These are phyloP conservation scores for Sordariomycetes sp. DNA, from an alignment of 2,329 filamentous ascomycete genomes.

Conservation along the genomic window DNA sequence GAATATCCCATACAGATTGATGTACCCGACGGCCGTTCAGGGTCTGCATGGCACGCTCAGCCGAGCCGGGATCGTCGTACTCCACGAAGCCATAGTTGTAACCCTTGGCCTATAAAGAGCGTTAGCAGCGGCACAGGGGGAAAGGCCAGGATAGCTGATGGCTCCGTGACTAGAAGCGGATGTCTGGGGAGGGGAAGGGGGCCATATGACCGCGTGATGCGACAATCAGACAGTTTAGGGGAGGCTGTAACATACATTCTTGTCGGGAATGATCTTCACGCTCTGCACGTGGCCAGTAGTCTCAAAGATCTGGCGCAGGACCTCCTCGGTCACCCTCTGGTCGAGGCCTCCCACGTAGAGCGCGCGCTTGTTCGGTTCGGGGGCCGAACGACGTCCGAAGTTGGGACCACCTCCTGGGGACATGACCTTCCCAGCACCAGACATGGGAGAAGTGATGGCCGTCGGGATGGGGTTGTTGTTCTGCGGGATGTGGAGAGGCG, in stretches of 20 bases:
- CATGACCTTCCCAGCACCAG: conserved; percentile 40
- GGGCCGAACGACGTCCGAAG: conserved; percentile 78
- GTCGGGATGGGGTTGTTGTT: conserved; percentile 94
- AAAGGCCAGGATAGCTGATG: not conserved
- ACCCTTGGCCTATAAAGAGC: conserved; percentile 59
- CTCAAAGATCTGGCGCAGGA: conserved; percentile 95
- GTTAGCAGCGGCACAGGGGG: not conserved
- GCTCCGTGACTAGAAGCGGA: not conserved
- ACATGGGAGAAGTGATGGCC: conserved; percentile 79
- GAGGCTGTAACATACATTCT: conserved; percentile 64
- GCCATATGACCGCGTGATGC: not conserved
- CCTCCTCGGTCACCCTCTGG: conserved; percentile 88
- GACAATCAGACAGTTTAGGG: not conserved
- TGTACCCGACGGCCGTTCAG: conserved; percentile 92
- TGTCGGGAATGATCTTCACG: conserved; percentile 99
- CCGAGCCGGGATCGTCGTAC: conserved; percentile 93
- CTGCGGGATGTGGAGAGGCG: conserved; percentile 84
- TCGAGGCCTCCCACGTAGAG: conserved; percentile 93
- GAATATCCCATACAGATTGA: conserved; percentile 58
- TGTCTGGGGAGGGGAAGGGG: not conserved
- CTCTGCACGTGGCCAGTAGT: conserved; percentile 96
- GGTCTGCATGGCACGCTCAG: conserved; percentile 93
- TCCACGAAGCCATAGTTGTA: conserved; percentile 99
- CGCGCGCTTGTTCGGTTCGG: conserved; percentile 96
- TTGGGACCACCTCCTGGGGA: conserved; percentile 74